Percentiles rank a stretch among this genome's conserved stretches.
Conservation (phyloP, 345 rosid genomes). For the Noccaea bulbosa region DNA sequence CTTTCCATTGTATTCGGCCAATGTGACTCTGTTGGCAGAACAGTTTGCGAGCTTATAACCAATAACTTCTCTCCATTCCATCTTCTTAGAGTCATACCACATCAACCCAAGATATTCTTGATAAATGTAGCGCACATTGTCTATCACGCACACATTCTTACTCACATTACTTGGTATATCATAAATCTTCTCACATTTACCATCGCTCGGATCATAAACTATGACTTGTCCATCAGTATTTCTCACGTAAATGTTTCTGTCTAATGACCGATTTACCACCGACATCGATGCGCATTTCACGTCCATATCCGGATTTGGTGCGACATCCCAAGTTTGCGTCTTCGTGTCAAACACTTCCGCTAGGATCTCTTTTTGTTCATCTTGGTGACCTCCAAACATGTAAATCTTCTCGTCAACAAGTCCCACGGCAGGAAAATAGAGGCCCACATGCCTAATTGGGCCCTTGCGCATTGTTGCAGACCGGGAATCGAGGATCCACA, state of each 20-base stretch:
- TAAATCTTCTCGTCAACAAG: too few species aligned
- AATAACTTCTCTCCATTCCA: conserved; percentile 58
- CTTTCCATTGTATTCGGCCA: background rate
- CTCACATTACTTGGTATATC: background rate
- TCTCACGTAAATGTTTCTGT: background rate
- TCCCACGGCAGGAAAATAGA: too few species aligned
- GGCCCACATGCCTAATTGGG: background rate
- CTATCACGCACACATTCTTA: conserved; percentile 53
- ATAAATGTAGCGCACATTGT: conserved; percentile 62
- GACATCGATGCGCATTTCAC: background rate
- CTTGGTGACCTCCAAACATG: conserved; percentile 59
- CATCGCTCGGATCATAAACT: conserved; percentile 16
- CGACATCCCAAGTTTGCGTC: conserved; percentile 43
- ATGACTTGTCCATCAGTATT: background rate
- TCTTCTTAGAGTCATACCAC: conserved; percentile 54
- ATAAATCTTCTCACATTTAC: background rate
- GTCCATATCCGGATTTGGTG: background rate
- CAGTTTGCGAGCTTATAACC: conserved; percentile 41
- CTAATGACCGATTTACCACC: background rate
- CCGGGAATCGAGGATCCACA: too few species aligned
- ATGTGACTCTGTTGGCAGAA: background rate
- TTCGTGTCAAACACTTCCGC: conserved; percentile 64
- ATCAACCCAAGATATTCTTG: conserved; percentile 58
- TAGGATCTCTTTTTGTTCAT: conserved; percentile 45
- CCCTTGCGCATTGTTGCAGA: too few species aligned